Evolutionary conservation across 768 basidiomycete species (phyloP), one percentile per base, ranked within the genome.

Genomic region (Strobilomyces dryophilus): DNA sequence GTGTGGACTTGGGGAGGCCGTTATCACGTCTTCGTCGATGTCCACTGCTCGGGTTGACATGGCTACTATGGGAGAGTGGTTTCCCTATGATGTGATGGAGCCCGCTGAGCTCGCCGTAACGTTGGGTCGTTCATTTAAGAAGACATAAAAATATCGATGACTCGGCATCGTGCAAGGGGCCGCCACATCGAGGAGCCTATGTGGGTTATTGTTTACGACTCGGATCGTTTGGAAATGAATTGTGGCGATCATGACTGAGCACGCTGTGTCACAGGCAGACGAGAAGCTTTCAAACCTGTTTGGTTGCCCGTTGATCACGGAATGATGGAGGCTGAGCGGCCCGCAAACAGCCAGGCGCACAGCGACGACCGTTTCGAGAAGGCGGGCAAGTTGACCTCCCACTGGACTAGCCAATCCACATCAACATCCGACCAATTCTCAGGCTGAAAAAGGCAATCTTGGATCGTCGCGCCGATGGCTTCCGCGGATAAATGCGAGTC

Each of bases 391-490:
- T 54, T 5, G 26, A 3, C 5, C 17, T 43, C 41, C 3, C 41
- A 8, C 11, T 32, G 31, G 26, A 26, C 20, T 20, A 40, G 20
- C 44, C 44, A 52, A 45, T 24, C 29, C 31, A 35, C 24, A 14
- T 29, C 6, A 8, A 36, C 10, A 12, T 8, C 51, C 51, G 51
- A 15, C 32, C 11, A 31, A 34, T 45, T 51, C 57, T 51, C 43
- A 35, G 59, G 45, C 63, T 48, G 49, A 45, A 62, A 65, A 61
- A 63, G 63, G 65, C 52, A 63, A 66, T 62, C 62, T 62, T 50
- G 61, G 67, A 68, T 70, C 67, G 62, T 63, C 65, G 29, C 64
- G 27, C 65, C 44, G 55, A 55, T 59, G 61, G 24, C 59, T 66
- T 61, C 62, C 61, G 60, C 56, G 61, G 62, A 50, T 52, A 60